Base-by-base conservation (phyloP, 352 stramenopile species). In the Bremia lactucae region DNA sequence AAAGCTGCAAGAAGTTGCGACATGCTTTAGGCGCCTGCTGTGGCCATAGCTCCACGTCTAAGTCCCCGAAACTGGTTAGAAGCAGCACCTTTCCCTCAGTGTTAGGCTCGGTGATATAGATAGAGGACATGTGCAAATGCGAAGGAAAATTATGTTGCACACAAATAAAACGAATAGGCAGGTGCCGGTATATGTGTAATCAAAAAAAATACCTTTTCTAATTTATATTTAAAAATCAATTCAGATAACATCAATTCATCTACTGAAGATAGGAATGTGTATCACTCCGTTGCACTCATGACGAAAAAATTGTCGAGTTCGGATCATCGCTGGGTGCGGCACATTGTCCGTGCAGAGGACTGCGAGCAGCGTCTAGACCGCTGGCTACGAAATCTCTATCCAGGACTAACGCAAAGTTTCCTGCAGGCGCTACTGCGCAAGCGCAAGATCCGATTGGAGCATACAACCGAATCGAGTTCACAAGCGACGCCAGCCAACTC, bases 81-180 rank as follows among this genome's bases (percentile, higher is more conserved):
- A 99, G 68, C 18, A 98, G 65, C 38, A 99, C 89, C 52, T 97
- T 97, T 14, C 94, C 95, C 46, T 94, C 73, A 24, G 95, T 98
- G 33, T 80, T 68, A 15, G 95, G 96, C 75, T 99, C 95, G 2
- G 90, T 97, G 37, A 95, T 87, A 65, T 98, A 98, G 29, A 98
- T 95, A 59, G 91, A 94, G 23, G 87, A 97, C 95, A 98, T 98
- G 49, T n/a, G n/a, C n/a, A n/a, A n/a, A n/a, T n/a, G n/a, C n/a
- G n/a, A n/a, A n/a, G n/a, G n/a, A n/a, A n/a, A n/a, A n/a, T n/a
- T n/a, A n/a, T n/a, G n/a, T n/a, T n/a, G n/a, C n/a, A n/a, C n/a
- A n/a, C n/a, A n/a, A n/a, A n/a, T n/a, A n/a, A n/a, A n/a, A n/a
- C n/a, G n/a, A n/a, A n/a, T n/a, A n/a, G n/a, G n/a, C n/a, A n/a